phyloP scores from a whole-genome alignment of 176 grass and related monocot genomes.

The Bothriochloa decipiens region DNA sequence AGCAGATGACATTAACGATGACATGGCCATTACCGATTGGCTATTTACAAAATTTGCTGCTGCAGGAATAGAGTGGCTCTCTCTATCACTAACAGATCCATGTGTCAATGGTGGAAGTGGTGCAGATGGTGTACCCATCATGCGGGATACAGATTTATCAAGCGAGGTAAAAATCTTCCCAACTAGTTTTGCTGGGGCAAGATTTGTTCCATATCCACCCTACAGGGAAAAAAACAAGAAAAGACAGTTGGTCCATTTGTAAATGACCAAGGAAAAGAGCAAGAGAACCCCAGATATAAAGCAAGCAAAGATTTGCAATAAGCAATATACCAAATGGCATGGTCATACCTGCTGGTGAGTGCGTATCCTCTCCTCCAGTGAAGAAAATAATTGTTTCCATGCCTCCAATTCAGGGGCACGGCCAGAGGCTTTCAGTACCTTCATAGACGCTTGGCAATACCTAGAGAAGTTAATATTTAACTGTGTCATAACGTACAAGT shows the following conservation, averaged over 20 bases:
- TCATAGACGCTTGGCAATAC: slow-evolving; percentile 95
- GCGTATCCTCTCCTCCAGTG: slow-evolving; percentile 84
- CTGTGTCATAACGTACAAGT: not conserved
- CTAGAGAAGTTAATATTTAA: slow-evolving; percentile 49
- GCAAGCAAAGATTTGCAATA: slow-evolving; percentile 14
- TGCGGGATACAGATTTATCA: slow-evolving; percentile 84
- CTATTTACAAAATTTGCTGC: slow-evolving; percentile 80
- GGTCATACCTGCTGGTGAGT: slow-evolving; percentile 86
- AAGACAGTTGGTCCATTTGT: slow-evolving; percentile 12
- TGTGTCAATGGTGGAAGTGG: slow-evolving; percentile 72
- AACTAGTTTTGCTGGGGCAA: slow-evolving; percentile 51
- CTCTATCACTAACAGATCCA: slow-evolving; percentile 55
- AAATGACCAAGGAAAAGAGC: slow-evolving; percentile 10
- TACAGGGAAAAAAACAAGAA: slow-evolving; percentile 30
- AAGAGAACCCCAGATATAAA: not conserved
- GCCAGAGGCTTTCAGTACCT: slow-evolving; percentile 77
- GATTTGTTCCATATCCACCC: slow-evolving; percentile 18
- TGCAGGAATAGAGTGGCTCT: slow-evolving; percentile 46
- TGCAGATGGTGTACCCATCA: slow-evolving; percentile 83
- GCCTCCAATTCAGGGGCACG: slow-evolving; percentile 87
- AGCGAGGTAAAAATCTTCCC: slow-evolving; percentile 85
- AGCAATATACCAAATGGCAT: slow-evolving; percentile 15
- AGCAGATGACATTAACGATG: slow-evolving; percentile 68
- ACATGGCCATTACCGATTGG: slow-evolving; percentile 82
- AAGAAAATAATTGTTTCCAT: slow-evolving; percentile 82